Evolutionary conservation across 2,329 filamentous ascomycete genomes (phyloP), one percentile per base, ranked within the genome.

Genomic region (Xylariaceae sp.): DNA sequence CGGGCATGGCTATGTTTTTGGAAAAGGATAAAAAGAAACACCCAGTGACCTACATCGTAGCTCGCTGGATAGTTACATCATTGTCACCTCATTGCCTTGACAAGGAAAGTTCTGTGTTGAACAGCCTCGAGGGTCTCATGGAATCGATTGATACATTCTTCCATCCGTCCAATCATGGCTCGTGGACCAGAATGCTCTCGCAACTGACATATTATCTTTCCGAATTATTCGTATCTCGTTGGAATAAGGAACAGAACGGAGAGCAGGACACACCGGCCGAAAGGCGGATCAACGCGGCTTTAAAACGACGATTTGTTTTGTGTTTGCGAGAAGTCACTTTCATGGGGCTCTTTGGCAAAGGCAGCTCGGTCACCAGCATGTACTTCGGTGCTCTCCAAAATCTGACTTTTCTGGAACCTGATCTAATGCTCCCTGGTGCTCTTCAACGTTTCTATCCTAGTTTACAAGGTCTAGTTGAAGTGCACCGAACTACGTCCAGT

Each of bases 131-230:
- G 71, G 93, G 91, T 0, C 79, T 99, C 46, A 89, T 99, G 62
- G 89, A 97, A 71, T 94, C 92, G 2, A 88, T 97, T 40, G 94
- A 99, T 72, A 99, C 94, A 0, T 99, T 99, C 73, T 99, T 97
- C 78, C 94, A 99, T 66, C 94, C 94, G 2, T 99, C 94, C 2
- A 99, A 99, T 71, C 90, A 93, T 46, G 94, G 94, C 11, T 78
- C 78, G 11, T 99, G 94, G 94, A 96, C 93, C 1, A 91, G 86
- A 65, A 89, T 93, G 60, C 77, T 99, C 36, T 88, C 92, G 3
- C 93, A 97, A 72, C 80, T 99, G 48, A 90, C 94, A 4, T 92
- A 92, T 70, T 96, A 96, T 72, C 79, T 99, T 5, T 88, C 92
- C 2, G 94, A 99, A 70, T 92, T 96, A 65, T 99, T 99, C 71